These are phyloP conservation scores for Beauveria brongniartii DNA, from an alignment of 2,329 filamentous ascomycete species.

Conservation along the genomic window DNA sequence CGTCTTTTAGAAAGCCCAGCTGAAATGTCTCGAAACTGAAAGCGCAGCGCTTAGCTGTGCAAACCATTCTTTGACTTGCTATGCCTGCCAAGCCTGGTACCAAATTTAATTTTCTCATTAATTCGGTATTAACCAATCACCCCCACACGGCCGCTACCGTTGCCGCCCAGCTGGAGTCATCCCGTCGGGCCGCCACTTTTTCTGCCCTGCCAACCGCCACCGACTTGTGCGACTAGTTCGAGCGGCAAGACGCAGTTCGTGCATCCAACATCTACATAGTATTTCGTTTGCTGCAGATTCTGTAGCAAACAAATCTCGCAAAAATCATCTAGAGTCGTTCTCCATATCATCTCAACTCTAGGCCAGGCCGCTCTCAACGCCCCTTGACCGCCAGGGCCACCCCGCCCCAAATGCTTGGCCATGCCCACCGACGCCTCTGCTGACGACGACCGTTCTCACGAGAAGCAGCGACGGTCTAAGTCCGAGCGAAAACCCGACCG, in stretches of 20 bases:
- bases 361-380: not conserved
- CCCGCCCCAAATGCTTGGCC: conserved; percentile 15
- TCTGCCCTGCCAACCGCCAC: conserved; percentile 9
- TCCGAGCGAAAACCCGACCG: conserved; percentile 29
- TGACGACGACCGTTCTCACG: conserved; percentile 29
- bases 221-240: conserved; percentile 2
- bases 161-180: conserved; percentile 9
- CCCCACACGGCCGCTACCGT: conserved; percentile 11
- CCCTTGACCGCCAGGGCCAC: not conserved
- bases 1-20: not conserved
- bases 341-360: not conserved
- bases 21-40: not conserved
- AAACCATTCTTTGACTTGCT: not conserved
- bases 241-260: not conserved
- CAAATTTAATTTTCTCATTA: not conserved
- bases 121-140: not conserved
- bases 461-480: conserved; percentile 32
- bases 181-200: conserved; percentile 11
- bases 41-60: not conserved
- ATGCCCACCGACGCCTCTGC: conserved; percentile 32
- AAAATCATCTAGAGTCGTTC: no score
- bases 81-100: not conserved
- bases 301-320: not conserved
- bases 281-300: not conserved
- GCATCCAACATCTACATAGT: not conserved